Base-by-base conservation (phyloP, 2,329 filamentous ascomycete species). In the Penicillium expansum region DNA sequence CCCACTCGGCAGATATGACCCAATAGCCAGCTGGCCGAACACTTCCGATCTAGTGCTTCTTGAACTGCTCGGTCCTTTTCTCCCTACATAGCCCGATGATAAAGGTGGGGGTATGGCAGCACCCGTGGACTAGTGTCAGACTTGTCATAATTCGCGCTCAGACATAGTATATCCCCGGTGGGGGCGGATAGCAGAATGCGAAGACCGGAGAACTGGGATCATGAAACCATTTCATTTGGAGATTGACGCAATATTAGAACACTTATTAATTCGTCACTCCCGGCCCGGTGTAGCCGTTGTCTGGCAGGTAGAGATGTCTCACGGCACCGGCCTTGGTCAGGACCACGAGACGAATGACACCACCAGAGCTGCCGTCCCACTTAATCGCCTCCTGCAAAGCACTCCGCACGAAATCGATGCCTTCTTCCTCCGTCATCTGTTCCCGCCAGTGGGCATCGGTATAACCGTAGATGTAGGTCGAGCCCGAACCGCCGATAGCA, bases 391-490 rank as follows among this genome's bases (percentile, higher is more conserved):
- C 93, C 70, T 86, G 82, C 72, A 99, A 80, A 32, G 94, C 88
- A 47, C 87, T 89, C 80, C 96, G 97, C 74, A 99, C 94, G 70
- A 99, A 99, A 39, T 87, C 78, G 63, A 99, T 87, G 1, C 94
- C 94, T 61, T 96, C 92, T 54, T 86, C 83, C 81, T 97, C 91
- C 52, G 89, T 91, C 92, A 99, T 97, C 64, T 86, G 86, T 78
- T 97, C 94, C 75, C 83, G 86, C 94, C 94, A 99, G 82, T 99
- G 86, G 56, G 91, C 88, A 74, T 99, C 93, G 74, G 92, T 97
- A 83, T 96, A 97, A 68, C 94, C 94, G 82, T 97, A 99, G 77
- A 99, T 99, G 82, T 99, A 99, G 60, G 94, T 97, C 67, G 93
- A 97, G 41, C 94, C 94, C 20, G 93, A 97, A 44, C 94, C 94